Percentiles rank a stretch among this genome's conserved stretches.
Conservation (phyloP, 2,329 filamentous ascomycete genomes). For the Venturia aucupariae region DNA sequence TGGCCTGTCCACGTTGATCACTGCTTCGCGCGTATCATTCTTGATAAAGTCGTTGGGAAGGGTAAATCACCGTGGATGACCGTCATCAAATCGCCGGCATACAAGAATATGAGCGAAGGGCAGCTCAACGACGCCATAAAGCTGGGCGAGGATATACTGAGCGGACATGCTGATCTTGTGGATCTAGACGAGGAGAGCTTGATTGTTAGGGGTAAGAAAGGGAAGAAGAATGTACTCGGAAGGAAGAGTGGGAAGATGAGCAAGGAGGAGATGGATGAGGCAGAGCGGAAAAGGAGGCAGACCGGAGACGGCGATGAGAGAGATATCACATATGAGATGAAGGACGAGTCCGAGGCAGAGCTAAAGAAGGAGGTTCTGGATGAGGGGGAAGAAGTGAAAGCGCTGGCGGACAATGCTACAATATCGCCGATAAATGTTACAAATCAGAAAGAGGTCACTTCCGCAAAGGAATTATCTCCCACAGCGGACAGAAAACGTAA, state of each 20-base stretch:
- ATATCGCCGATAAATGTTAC: not conserved
- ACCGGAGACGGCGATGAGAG: not conserved
- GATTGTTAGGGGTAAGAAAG: conserved; percentile 27
- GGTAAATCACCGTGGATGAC: conserved; percentile 32
- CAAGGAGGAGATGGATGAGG: conserved; percentile 8
- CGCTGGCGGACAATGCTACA: not conserved
- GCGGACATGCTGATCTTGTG: conserved; percentile 29
- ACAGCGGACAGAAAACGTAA: not conserved
- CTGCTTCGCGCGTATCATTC: conserved; percentile 37
- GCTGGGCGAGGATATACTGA: conserved; percentile 29
- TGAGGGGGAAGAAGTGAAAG: not conserved
- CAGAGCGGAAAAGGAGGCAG: conserved; percentile 11
- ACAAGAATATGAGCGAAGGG: conserved; percentile 33
- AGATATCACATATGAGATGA: not conserved
- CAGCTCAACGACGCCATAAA: conserved; percentile 31
- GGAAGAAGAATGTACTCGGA: conserved; percentile 16
- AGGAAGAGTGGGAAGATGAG: conserved; percentile 9
- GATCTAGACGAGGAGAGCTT: conserved; percentile 34
- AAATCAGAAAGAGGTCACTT: not conserved
- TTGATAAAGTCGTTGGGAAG: conserved; percentile 33
- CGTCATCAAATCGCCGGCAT: conserved; percentile 33
- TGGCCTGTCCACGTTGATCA: conserved; percentile 38
- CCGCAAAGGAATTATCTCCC: not conserved
- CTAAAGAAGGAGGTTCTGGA: not conserved
- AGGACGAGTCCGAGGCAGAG: not conserved